phyloP scores from a whole-genome alignment of 2,329 filamentous ascomycete species.

The Fusarium sp. region DNA sequence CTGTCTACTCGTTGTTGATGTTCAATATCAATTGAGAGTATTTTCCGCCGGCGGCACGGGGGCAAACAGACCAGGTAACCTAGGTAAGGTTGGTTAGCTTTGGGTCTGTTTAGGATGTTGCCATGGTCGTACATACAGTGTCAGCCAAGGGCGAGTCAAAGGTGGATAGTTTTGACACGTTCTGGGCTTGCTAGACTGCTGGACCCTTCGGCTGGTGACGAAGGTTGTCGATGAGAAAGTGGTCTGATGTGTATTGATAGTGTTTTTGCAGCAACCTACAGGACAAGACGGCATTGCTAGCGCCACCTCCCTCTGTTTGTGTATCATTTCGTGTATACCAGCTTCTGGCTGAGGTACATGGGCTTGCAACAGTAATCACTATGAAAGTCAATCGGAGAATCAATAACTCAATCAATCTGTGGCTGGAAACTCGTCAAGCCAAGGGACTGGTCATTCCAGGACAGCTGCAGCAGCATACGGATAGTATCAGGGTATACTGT shows the following conservation, averaged over 20 bases:
- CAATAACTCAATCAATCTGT: background rate
- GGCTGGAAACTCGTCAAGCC: constrained; percentile 7
- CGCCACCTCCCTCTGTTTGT: constrained; percentile 21
- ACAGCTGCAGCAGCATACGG: background rate
- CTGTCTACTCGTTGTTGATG: constrained; percentile 20
- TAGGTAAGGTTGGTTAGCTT: constrained; percentile 13
- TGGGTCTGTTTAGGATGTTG: constrained; percentile 10
- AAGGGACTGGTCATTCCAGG: background rate
- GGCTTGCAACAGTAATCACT: constrained; percentile 5
- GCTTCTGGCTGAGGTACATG: background rate
- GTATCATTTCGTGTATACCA: constrained; percentile 5
- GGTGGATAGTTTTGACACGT: constrained; percentile 29
- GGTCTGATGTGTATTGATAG: constrained; percentile 34
- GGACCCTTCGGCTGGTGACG: constrained; percentile 20
- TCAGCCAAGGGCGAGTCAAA: constrained; percentile 22
- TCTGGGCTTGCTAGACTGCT: constrained; percentile 5
- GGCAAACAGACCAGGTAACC: constrained; percentile 11
- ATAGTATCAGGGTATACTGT: background rate
- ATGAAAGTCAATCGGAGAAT: constrained; percentile 19
- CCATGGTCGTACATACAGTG: constrained; percentile 17
- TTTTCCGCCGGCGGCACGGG: constrained; percentile 5
- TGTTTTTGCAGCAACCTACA: constrained; percentile 23
- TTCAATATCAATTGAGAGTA: constrained; percentile 20
- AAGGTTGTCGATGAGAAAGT: constrained; percentile 27
- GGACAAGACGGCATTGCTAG: constrained; percentile 17